Percentiles rank a stretch among this genome's conserved stretches.
These are phyloP conservation scores for Backusella mclennaniae DNA, from an alignment of 192 early-diverging fungal species.

Conservation along the genomic window DNA sequence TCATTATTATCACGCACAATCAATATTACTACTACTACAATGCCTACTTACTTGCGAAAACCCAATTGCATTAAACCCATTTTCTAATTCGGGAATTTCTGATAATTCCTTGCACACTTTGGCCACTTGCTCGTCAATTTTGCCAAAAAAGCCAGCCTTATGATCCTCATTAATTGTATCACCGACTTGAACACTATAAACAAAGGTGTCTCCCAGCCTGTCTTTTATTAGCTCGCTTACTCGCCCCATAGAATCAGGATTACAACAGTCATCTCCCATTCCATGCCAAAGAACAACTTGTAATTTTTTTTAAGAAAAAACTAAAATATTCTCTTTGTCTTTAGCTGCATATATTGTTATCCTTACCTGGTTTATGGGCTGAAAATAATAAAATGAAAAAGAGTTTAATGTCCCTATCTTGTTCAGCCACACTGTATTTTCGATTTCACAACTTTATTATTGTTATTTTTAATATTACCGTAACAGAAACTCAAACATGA, in stretches of 20 bases:
- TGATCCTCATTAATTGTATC: constrained; percentile 67
- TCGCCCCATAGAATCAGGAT: constrained; percentile 52
- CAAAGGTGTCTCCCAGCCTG: constrained; percentile 64
- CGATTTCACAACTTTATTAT: not conserved
- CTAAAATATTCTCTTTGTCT: not conserved
- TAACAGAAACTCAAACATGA: constrained; percentile 1
- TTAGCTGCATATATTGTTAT: not conserved
- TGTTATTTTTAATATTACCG: not conserved
- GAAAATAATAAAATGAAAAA: constrained; percentile 5
- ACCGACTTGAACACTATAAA: constrained; percentile 77
- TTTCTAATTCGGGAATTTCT: constrained; percentile 54
- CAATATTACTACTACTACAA: not conserved
- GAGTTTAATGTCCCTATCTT: not conserved
- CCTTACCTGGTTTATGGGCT: constrained; percentile 20
- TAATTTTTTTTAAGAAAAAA: not conserved
- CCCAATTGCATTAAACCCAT: constrained; percentile 88
- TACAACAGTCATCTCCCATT: constrained; percentile 84
- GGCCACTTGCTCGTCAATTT: constrained; percentile 63
- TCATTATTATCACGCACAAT: not conserved
- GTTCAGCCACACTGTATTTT: not conserved
- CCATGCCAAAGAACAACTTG: constrained; percentile 86
- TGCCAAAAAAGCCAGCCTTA: constrained; percentile 84
- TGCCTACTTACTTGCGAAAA: constrained; percentile 71
- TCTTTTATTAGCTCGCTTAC: constrained; percentile 21
- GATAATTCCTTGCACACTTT: constrained; percentile 60